Conservation (phyloP, 2,329 filamentous ascomycete species). For the Fusarium sp. region DNA sequence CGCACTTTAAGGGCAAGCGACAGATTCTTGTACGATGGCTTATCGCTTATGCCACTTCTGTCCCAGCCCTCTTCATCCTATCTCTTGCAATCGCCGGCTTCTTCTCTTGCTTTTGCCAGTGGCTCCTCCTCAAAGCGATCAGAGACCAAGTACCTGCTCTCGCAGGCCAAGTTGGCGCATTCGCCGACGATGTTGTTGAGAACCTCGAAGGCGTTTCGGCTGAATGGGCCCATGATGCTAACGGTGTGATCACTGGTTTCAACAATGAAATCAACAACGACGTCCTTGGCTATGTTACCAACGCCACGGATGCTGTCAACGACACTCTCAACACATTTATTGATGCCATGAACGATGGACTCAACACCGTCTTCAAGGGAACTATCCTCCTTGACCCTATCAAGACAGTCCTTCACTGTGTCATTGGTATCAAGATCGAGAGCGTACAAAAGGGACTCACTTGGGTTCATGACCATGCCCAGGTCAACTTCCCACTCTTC, state of each 20-base stretch:
- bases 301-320: slow-evolving; percentile 85
- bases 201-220: slow-evolving; percentile 78
- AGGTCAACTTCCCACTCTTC: slow-evolving; percentile 83
- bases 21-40: slow-evolving; percentile 85
- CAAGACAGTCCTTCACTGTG: slow-evolving; percentile 82
- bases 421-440: slow-evolving; percentile 89
- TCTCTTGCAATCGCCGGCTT: slow-evolving; percentile 85
- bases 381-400: slow-evolving; percentile 85
- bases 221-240: slow-evolving; percentile 81
- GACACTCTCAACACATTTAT: slow-evolving; percentile 86
- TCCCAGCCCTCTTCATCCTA: slow-evolving; percentile 86
- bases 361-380: slow-evolving; percentile 83
- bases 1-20: slow-evolving; percentile 71
- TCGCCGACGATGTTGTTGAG: slow-evolving; percentile 81
- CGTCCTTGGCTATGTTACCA: slow-evolving; percentile 87
- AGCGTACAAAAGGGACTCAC: slow-evolving; percentile 89
- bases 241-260: slow-evolving; percentile 75
- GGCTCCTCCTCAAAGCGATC: slow-evolving; percentile 78
- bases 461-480: slow-evolving; percentile 90
- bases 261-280: slow-evolving; percentile 85
- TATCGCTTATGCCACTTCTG: slow-evolving; percentile 86
- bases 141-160: slow-evolving; percentile 82
- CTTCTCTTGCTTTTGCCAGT: slow-evolving; percentile 85
- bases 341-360: slow-evolving; percentile 76
- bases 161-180: slow-evolving; percentile 78